phyloP scores from a whole-genome alignment of 2,329 filamentous ascomycete species.

The Alternaria brassicae region DNA sequence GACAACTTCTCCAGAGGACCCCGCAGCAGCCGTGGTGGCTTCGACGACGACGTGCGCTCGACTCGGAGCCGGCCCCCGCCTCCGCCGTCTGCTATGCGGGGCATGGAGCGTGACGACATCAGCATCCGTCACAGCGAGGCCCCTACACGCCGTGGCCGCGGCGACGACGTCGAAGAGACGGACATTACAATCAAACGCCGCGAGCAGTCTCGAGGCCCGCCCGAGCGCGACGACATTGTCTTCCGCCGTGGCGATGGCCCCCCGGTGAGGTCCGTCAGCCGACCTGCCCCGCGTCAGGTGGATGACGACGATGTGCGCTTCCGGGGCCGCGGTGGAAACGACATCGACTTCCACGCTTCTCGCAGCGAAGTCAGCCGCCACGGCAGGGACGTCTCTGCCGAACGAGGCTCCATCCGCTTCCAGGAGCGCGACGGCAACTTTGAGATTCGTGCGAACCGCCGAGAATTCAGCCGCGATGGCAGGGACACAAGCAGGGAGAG shows the following conservation, averaged over 20 bases:
- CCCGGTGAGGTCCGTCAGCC: conserved; percentile 25
- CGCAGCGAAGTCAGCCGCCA: conserved; percentile 35
- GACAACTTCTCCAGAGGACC: conserved; percentile 45
- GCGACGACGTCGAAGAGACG: conserved; percentile 45
- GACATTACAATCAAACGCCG: conserved; percentile 47
- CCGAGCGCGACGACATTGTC: conserved; percentile 51
- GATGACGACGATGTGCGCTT: conserved; percentile 59
- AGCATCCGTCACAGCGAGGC: conserved; percentile 48
- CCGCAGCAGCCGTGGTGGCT: conserved; percentile 46
- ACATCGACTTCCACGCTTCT: conserved; percentile 43
- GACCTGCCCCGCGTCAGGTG: conserved; percentile 44
- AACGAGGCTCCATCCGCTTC: conserved; percentile 41
- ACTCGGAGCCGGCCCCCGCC: conserved; percentile 41
- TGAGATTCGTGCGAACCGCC: conserved; percentile 47
- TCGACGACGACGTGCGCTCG: conserved; percentile 53
- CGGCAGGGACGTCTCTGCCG: conserved; percentile 33
- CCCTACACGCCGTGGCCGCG: conserved; percentile 40
- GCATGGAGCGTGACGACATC: conserved; percentile 50
- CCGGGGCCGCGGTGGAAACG: conserved; percentile 46
- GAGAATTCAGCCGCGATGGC: conserved; percentile 46
- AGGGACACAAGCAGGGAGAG: conserved; percentile 45
- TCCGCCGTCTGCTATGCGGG: conserved; percentile 37
- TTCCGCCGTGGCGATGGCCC: conserved; percentile 54
- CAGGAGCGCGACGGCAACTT: conserved; percentile 51
- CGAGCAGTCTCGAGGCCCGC: conserved; percentile 44